Percentiles rank a stretch among this genome's conserved stretches.
Evolutionary conservation across 306 rosid species (phyloP).

Genomic region (Hylodesmum podocarpum): DNA sequence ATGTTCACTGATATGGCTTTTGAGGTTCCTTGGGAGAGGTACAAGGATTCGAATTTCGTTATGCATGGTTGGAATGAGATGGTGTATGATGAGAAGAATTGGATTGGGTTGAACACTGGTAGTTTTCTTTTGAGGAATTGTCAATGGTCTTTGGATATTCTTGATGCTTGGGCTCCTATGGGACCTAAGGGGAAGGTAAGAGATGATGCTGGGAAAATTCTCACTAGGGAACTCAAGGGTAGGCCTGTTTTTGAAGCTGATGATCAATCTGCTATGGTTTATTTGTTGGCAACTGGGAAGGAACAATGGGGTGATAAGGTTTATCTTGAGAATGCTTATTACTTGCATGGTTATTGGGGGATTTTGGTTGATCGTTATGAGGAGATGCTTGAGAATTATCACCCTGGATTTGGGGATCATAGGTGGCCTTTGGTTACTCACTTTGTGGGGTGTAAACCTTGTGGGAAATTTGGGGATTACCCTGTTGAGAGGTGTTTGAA

Average conservation of each 20-base stretch:
- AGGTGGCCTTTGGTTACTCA: conserved; percentile 92
- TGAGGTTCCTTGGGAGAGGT: conserved; percentile 90
- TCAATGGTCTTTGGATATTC: conserved; percentile 88
- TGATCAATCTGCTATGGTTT: conserved; percentile 87
- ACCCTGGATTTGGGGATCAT: conserved; percentile 80
- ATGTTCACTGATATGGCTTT: conserved; percentile 97
- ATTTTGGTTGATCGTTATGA: conserved; percentile 79
- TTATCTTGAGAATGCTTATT: conserved; percentile 63
- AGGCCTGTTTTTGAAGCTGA: conserved; percentile 87
- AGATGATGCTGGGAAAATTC: conserved; percentile 83
- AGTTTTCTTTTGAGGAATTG: conserved; percentile 69
- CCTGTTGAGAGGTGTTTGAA: conserved; percentile 77
- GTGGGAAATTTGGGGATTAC: conserved; percentile 81
- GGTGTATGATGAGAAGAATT: conserved; percentile 80
- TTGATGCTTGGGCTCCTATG: conserved; percentile 95
- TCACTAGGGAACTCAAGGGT: conserved; percentile 67
- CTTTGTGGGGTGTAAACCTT: conserved; percentile 89
- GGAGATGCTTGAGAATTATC: conserved; percentile 70
- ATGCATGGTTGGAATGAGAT: conserved; percentile 91
- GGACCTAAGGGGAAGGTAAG: conserved; percentile 90
- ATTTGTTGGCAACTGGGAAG: conserved; percentile 50
- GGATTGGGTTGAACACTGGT: conserved; percentile 91
- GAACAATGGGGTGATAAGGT: conserved; percentile 72
- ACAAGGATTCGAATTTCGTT: conserved; percentile 73
- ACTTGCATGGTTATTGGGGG: conserved; percentile 84